phyloP scores from a whole-genome alignment of 2,329 filamentous ascomycete species.

The Alternaria novae-zelandiae region DNA sequence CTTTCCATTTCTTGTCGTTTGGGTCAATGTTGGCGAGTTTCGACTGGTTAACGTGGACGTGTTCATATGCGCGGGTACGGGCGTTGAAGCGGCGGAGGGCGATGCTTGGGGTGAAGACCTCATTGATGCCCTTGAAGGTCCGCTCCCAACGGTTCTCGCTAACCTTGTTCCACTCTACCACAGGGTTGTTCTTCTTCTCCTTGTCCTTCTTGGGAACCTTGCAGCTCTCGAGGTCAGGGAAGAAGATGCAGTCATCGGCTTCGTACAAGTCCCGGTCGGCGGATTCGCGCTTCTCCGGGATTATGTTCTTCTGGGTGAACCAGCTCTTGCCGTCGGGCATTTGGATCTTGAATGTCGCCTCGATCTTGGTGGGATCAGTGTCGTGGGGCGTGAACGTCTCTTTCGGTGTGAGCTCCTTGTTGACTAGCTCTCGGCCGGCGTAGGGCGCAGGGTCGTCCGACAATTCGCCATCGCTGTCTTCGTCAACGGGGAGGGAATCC shows the following conservation, averaged over 20 bases:
- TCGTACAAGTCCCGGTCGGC: background rate
- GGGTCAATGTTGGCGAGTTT: background rate
- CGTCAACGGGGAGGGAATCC: background rate
- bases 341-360: background rate
- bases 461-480: background rate
- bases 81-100: constrained; percentile 7
- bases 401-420: background rate
- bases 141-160: constrained; percentile 1
- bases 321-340: background rate
- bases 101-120: background rate
- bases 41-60: background rate
- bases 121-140: background rate
- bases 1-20: constrained; percentile 2
- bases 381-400: constrained; percentile 2
- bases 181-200: background rate
- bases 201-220: background rate
- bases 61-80: background rate
- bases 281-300: background rate
- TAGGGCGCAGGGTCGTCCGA: constrained; percentile 4
- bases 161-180: background rate
- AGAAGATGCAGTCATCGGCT: background rate
- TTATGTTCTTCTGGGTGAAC: background rate
- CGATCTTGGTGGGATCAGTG: background rate
- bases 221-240: background rate
- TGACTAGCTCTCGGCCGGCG: background rate